Conservation (phyloP, 2,329 filamentous ascomycete species). For the Aspergillus ruber region DNA sequence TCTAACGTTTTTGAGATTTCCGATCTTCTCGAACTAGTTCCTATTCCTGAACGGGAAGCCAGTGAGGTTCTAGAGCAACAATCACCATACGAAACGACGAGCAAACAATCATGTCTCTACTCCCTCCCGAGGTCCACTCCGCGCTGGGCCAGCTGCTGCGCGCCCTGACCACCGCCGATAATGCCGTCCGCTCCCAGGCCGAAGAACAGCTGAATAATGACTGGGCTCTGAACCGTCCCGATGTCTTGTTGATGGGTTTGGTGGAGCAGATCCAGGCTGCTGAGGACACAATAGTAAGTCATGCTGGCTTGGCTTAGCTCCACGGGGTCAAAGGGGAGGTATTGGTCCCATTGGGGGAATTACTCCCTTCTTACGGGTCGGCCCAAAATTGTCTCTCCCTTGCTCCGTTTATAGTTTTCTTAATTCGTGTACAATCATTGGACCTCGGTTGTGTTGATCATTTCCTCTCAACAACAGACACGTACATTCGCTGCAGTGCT, state of each 20-base stretch:
- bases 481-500: constrained; percentile 90
- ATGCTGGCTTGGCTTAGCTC: not conserved
- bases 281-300: constrained; percentile 63
- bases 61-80: not conserved
- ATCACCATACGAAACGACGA: not conserved
- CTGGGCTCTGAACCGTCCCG: constrained; percentile 76
- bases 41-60: constrained; percentile 18
- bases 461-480: constrained; percentile 48
- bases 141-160: constrained; percentile 81
- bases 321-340: not conserved
- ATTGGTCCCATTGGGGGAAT: too few species aligned
- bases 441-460: constrained; percentile 3
- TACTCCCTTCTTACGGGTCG: not conserved
- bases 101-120: constrained; percentile 64
- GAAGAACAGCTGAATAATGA: constrained; percentile 86
- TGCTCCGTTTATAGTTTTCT: too few species aligned
- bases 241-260: constrained; percentile 86
- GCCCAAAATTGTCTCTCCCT: not conserved
- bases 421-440: not conserved
- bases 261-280: constrained; percentile 82
- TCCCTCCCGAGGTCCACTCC: constrained; percentile 74
- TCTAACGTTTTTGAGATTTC: constrained; percentile 8
- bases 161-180: constrained; percentile 85
- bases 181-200: constrained; percentile 73
- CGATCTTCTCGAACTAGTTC: constrained; percentile 2